Conservation (phyloP, 495 filamentous ascomycete genomes). For the Tuber calosporum region DNA sequence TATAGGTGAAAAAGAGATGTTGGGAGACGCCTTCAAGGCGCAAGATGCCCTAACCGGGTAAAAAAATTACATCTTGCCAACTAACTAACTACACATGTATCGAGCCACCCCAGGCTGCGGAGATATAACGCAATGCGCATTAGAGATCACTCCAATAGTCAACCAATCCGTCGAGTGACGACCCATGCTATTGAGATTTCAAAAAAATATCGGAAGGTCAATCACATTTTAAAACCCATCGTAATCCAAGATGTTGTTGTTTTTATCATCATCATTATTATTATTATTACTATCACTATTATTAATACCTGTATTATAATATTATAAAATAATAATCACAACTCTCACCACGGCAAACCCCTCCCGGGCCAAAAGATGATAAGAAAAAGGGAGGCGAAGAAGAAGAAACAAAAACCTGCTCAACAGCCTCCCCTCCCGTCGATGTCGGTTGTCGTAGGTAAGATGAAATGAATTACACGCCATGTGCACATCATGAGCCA, state of each 20-base stretch:
- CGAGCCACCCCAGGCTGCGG: not conserved
- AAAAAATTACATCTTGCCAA: not conserved
- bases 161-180: not conserved
- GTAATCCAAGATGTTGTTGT: not conserved
- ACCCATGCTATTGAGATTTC: not conserved
- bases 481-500: conserved; percentile 1
- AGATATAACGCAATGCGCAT: not conserved
- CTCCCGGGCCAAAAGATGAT: not conserved
- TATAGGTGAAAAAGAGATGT: not conserved
- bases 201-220: not conserved
- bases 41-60: not conserved
- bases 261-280: too few species aligned
- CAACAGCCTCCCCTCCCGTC: not conserved
- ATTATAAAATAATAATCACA: not conserved
- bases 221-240: not conserved
- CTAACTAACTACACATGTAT: not conserved
- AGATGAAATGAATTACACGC: not conserved
- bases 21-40: not conserved
- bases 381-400: too few species aligned
- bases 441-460: not conserved
- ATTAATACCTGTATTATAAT: not conserved
- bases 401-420: not conserved
- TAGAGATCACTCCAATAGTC: not conserved
- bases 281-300: too few species aligned
- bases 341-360: not conserved